These are phyloP conservation scores for Thalia dealbata DNA, from an alignment of 176 grass and related monocot species.

Conservation along the genomic window DNA sequence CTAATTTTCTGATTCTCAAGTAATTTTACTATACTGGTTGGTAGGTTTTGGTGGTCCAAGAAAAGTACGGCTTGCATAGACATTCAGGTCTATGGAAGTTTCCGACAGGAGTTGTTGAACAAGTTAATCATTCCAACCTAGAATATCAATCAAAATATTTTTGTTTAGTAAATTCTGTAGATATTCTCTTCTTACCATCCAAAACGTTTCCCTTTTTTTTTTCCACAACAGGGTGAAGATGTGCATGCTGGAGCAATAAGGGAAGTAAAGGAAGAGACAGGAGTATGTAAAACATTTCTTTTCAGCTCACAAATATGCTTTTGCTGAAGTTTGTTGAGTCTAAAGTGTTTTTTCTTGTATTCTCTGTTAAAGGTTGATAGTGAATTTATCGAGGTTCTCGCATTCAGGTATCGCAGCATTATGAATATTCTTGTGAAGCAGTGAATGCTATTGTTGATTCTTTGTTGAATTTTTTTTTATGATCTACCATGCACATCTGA, in stretches of 20 bases:
- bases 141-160: neutral
- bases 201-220: neutral
- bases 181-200: neutral
- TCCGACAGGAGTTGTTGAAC: slow-evolving; percentile 15
- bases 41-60: slow-evolving; percentile 23
- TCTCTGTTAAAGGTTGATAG: slow-evolving; percentile 4
- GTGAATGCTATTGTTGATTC: neutral
- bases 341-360: neutral
- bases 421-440: too few species aligned
- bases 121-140: slow-evolving; percentile 7
- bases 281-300: slow-evolving; percentile 13
- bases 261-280: slow-evolving; percentile 24
- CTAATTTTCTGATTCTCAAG: neutral
- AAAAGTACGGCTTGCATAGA: slow-evolving; percentile 2
- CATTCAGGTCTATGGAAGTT: slow-evolving; percentile 15
- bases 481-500: too few species aligned
- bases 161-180: neutral
- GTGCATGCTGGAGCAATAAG: slow-evolving; percentile 6
- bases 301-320: too few species aligned
- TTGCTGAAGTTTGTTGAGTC: neutral
- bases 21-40: neutral
- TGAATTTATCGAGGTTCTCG: slow-evolving; percentile 17
- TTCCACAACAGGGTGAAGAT: slow-evolving; percentile 15
- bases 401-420: slow-evolving; percentile 8
- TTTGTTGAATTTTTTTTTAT: neutral